phyloP scores from a whole-genome alignment of 768 basidiomycete species.

The Termitomyces sp. region DNA sequence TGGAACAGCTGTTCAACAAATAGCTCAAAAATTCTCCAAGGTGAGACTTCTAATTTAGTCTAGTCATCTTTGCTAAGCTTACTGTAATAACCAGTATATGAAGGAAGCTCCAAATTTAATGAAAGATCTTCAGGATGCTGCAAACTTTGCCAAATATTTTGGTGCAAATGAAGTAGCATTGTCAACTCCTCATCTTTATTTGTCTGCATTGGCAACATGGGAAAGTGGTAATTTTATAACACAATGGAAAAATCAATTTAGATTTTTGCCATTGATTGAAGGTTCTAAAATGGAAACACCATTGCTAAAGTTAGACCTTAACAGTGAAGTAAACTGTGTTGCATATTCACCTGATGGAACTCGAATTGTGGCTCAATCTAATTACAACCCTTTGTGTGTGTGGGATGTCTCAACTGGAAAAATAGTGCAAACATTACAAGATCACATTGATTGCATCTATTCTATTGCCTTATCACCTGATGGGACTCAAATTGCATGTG shows the following conservation, averaged over 20 bases:
- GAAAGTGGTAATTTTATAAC: not conserved
- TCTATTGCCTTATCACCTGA: not conserved
- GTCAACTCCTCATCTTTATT: too few species aligned
- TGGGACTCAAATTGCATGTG: too few species aligned
- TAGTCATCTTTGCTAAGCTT: not conserved
- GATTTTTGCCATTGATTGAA: not conserved
- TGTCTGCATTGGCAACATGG: not conserved
- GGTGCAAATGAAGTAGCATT: too few species aligned
- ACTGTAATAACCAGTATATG: not conserved
- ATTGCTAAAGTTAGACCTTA: not conserved
- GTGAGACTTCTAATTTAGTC: not conserved
- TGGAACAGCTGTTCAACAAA: not conserved
- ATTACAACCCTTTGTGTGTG: too few species aligned
- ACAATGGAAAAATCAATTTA: not conserved
- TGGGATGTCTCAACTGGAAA: too few species aligned
- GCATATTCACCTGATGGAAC: too few species aligned
- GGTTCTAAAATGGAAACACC: not conserved
- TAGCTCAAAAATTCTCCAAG: not conserved
- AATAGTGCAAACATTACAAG: too few species aligned
- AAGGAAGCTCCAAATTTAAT: not conserved
- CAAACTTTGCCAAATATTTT: not conserved
- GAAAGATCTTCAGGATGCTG: not conserved
- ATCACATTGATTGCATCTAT: rapidly evolving
- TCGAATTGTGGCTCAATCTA: too few species aligned
- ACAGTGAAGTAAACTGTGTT: not conserved